A percentile compares a stretch with the other conserved stretches of the same genome.
Conservation (phyloP, 176 grass and related monocot species). For the Hyparrhenia diplandra region DNA sequence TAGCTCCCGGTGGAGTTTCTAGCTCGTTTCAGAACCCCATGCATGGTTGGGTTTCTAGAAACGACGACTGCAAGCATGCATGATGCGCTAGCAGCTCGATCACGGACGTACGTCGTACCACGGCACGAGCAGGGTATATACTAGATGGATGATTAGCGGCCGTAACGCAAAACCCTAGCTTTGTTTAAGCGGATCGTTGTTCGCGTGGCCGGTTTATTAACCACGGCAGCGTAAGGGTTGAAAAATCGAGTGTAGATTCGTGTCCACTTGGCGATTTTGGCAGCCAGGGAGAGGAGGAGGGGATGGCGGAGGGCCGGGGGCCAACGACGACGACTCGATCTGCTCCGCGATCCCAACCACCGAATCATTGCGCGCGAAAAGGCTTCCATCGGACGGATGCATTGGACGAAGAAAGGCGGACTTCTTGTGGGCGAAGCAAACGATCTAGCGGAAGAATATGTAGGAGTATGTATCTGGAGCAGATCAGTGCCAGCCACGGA, state of each 20-base stretch:
- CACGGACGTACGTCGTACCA: not conserved
- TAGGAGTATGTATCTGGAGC: not conserved
- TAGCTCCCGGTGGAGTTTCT: too few species aligned
- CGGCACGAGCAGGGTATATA: constrained; percentile 6
- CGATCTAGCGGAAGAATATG: constrained; percentile 17
- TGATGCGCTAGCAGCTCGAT: not conserved
- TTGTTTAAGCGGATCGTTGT: constrained; percentile 25
- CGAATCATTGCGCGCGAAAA: constrained; percentile 12
- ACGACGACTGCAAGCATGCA: not conserved
- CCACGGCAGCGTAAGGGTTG: constrained; percentile 8
- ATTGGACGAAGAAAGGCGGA: not conserved
- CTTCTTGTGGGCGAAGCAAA: not conserved
- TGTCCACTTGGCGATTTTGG: too few species aligned
- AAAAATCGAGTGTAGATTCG: constrained; percentile 32
- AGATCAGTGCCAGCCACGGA: not conserved
- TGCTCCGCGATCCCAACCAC: constrained; percentile 31
- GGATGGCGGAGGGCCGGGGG: too few species aligned
- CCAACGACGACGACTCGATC: constrained; percentile 13
- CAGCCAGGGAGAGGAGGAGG: too few species aligned
- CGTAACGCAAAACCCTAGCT: not conserved
- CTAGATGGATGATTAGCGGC: not conserved
- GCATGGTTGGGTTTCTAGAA: not conserved
- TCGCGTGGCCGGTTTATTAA: constrained; percentile 27
- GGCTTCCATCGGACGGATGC: not conserved
- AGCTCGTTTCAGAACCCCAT: too few species aligned